Evolutionary conservation across 2,329 filamentous ascomycete genomes (phyloP).

Genomic region (Mycogone perniciosa): DNA sequence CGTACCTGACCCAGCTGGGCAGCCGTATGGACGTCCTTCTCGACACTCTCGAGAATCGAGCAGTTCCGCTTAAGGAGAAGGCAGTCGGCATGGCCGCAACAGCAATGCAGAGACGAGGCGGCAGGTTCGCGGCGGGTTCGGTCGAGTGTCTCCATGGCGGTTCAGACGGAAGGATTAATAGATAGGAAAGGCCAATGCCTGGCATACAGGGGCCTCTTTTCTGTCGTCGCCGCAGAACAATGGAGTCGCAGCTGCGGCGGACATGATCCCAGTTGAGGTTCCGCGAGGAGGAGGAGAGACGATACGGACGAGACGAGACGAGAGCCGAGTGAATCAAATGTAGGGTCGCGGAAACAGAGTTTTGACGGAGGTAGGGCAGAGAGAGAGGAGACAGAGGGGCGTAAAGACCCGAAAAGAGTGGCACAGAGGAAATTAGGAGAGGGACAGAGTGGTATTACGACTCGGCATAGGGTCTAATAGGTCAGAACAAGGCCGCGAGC

Average conservation of each 20-base stretch:
- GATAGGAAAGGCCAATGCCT: not conserved
- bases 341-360: not conserved
- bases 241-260: not conserved
- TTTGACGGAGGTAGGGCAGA: not conserved
- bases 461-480: too few species aligned
- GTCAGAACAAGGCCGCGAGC: too few species aligned
- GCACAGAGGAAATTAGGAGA: not conserved
- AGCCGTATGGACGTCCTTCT: slow-evolving; percentile 81
- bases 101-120: slow-evolving; percentile 55
- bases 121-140: slow-evolving; percentile 19
- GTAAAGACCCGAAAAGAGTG: slow-evolving; percentile 1
- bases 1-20: slow-evolving; percentile 89
- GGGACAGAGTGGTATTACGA: not conserved
- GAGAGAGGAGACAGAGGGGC: not conserved
- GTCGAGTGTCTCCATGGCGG: slow-evolving; percentile 17
- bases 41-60: slow-evolving; percentile 68
- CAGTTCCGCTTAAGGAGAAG: slow-evolving; percentile 76
- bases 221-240: not conserved
- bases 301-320: not conserved
- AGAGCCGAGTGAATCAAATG: not conserved
- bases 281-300: not conserved
- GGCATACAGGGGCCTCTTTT: not conserved
- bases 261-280: not conserved
- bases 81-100: slow-evolving; percentile 78
- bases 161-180: not conserved